A percentile compares a stretch with the other conserved stretches of the same genome.
These are phyloP conservation scores for Cetradonia linearis DNA, from an alignment of 495 filamentous ascomycete genomes.

Conservation along the genomic window DNA sequence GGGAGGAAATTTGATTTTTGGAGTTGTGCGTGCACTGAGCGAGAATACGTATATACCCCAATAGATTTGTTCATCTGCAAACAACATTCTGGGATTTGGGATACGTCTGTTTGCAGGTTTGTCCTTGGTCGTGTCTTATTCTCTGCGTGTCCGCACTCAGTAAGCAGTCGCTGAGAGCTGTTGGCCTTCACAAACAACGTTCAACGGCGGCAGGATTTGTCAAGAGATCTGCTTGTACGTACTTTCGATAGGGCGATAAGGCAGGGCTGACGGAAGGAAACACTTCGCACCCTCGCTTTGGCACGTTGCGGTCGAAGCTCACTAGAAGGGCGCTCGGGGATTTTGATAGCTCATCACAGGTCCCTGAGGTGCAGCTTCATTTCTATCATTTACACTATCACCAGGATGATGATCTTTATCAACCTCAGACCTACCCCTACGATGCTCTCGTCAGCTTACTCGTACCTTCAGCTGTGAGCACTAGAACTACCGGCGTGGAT, in stretches of 20 bases:
- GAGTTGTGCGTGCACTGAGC: background rate
- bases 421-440: background rate
- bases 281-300: background rate
- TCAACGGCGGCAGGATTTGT: constrained; percentile 5
- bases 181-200: background rate
- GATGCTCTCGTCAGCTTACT: background rate
- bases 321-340: constrained; percentile 9
- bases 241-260: constrained; percentile 18
- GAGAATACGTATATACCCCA: constrained; percentile 13
- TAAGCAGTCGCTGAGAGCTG: background rate
- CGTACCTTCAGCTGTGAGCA: background rate
- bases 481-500: too few species aligned
- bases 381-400: background rate
- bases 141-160: background rate
- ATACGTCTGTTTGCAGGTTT: background rate
- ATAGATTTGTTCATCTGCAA: background rate
- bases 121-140: background rate
- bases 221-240: constrained; percentile 1
- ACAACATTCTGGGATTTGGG: background rate
- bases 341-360: background rate
- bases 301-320: constrained; percentile 3
- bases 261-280: constrained; percentile 14
- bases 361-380: constrained; percentile 4
- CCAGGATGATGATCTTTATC: background rate
- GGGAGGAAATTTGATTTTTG: background rate